Evolutionary conservation across 2,329 filamentous ascomycete genomes (phyloP).

Genomic region (Curvularia hawaiiensis): DNA sequence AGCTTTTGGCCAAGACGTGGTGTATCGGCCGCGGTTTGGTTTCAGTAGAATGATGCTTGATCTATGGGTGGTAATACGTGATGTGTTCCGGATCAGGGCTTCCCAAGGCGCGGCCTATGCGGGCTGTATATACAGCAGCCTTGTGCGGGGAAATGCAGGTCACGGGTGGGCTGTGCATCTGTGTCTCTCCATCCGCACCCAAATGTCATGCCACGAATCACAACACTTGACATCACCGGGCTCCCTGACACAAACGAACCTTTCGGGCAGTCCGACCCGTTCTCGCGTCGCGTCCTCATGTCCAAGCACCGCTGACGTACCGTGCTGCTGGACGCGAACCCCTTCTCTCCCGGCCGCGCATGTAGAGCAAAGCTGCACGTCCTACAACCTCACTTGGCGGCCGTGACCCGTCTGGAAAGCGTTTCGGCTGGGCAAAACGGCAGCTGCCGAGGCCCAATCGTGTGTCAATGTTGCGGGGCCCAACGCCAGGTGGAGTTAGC

Average conservation of each 20-base stretch:
- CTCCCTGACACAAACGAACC: conserved; percentile 13
- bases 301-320: conserved; percentile 29
- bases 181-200: conserved; percentile 34
- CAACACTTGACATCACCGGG: conserved; percentile 24
- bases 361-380: conserved; percentile 15
- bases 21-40: conserved; percentile 29
- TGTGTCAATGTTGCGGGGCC: conserved; percentile 12
- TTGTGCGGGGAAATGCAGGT: conserved; percentile 33
- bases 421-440: conserved; percentile 24
- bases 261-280: conserved; percentile 32
- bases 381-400: conserved; percentile 14
- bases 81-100: conserved; percentile 18
- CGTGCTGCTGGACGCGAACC: conserved; percentile 19
- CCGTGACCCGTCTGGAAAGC: conserved; percentile 12
- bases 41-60: conserved; percentile 14
- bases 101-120: conserved; percentile 24
- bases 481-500: conserved; percentile 26
- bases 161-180: conserved; percentile 34
- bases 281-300: conserved; percentile 30
- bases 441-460: conserved; percentile 24
- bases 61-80: conserved; percentile 20
- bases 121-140: conserved; percentile 30
- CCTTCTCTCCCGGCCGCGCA: conserved; percentile 44
- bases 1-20: conserved; percentile 18
- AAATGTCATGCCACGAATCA: conserved; percentile 43